A percentile compares a stretch with the other conserved stretches of the same genome.
Conservation (phyloP, 768 basidiomycete species). For the Asterophora parasitica region DNA sequence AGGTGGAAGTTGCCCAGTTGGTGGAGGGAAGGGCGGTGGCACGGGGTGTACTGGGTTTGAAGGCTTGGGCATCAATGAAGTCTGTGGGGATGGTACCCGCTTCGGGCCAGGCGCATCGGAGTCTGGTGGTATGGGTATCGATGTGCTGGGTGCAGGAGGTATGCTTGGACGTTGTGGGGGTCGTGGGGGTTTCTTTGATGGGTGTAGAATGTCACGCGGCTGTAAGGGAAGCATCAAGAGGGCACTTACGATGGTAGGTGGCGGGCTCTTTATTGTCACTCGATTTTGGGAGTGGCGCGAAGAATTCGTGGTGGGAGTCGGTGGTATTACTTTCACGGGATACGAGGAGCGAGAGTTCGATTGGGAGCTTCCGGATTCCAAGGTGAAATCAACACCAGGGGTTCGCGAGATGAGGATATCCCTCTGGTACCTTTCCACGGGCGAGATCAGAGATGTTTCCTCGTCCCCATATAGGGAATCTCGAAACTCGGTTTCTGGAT, state of each 20-base stretch:
- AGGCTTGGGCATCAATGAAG: not conserved
- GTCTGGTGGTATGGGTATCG: slow-evolving; percentile 14
- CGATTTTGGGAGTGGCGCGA: slow-evolving; percentile 5
- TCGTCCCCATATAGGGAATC: slow-evolving; percentile 10
- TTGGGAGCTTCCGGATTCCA: slow-evolving; percentile 16
- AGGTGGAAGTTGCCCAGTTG: not conserved
- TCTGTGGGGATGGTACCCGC: not conserved
- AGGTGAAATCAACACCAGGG: slow-evolving; percentile 11
- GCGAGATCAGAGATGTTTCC: slow-evolving; percentile 13
- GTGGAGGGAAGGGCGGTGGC: not conserved
- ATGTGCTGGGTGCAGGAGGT: slow-evolving; percentile 16
- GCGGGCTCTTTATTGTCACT: not conserved
- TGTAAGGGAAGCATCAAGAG: not conserved
- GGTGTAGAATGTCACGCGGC: not conserved
- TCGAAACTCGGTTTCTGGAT: not conserved
- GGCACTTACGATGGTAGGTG: not conserved
- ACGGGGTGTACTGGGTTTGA: slow-evolving; percentile 1
- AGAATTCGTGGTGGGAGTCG: slow-evolving; percentile 17
- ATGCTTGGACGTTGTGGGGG: slow-evolving; percentile 4
- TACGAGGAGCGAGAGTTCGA: slow-evolving; percentile 4
- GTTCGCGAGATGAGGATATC: slow-evolving; percentile 15
- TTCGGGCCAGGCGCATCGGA: not conserved
- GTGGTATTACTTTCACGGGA: slow-evolving; percentile 16
- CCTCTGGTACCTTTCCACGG: slow-evolving; percentile 8
- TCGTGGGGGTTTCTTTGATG: slow-evolving; percentile 1